A percentile compares a stretch with the other conserved stretches of the same genome.
These are phyloP conservation scores for Phlebiopsis gigantea DNA, from an alignment of 768 basidiomycete genomes.

Conservation along the genomic window DNA sequence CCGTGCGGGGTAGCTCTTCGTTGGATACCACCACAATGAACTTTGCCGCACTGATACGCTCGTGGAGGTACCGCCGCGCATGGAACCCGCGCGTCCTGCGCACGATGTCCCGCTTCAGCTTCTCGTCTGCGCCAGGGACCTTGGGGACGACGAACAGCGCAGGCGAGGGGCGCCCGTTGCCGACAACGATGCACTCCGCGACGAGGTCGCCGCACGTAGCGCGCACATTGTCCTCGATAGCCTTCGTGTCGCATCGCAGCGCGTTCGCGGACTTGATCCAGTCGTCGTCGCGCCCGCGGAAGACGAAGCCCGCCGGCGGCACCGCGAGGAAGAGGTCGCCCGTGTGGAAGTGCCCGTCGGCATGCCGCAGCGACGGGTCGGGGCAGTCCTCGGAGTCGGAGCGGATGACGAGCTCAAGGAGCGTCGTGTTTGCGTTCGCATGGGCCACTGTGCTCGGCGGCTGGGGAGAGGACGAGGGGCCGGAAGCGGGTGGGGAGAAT, in stretches of 20 bases:
- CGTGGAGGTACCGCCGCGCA: constrained; percentile 63
- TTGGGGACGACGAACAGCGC: constrained; percentile 59
- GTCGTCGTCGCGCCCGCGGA: constrained; percentile 68
- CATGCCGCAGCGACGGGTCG: constrained; percentile 43
- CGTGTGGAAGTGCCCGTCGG: constrained; percentile 68
- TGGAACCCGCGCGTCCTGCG: constrained; percentile 66
- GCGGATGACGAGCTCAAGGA: constrained; percentile 63
- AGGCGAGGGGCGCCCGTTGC: constrained; percentile 65
- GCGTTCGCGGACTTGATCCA: constrained; percentile 77
- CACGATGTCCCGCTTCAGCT: constrained; percentile 60
- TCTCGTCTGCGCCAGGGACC: constrained; percentile 36
- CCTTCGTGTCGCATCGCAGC: constrained; percentile 67
- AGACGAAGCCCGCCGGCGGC: constrained; percentile 48
- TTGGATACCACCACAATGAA: constrained; percentile 64
- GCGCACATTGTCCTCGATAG: constrained; percentile 57
- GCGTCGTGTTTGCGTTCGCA: constrained; percentile 42
- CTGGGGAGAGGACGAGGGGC: constrained; percentile 40
- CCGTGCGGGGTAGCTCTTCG: constrained; percentile 62
- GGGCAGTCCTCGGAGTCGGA: constrained; percentile 63
- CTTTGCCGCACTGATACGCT: constrained; percentile 57
- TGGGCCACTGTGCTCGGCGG: constrained; percentile 33
- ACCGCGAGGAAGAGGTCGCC: constrained; percentile 70
- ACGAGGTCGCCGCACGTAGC: constrained; percentile 55
- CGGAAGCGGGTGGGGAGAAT: constrained; percentile 36
- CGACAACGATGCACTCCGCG: constrained; percentile 66